phyloP scores from a whole-genome alignment of 2,329 filamentous ascomycete species.

The Corinectria fuckeliana region DNA sequence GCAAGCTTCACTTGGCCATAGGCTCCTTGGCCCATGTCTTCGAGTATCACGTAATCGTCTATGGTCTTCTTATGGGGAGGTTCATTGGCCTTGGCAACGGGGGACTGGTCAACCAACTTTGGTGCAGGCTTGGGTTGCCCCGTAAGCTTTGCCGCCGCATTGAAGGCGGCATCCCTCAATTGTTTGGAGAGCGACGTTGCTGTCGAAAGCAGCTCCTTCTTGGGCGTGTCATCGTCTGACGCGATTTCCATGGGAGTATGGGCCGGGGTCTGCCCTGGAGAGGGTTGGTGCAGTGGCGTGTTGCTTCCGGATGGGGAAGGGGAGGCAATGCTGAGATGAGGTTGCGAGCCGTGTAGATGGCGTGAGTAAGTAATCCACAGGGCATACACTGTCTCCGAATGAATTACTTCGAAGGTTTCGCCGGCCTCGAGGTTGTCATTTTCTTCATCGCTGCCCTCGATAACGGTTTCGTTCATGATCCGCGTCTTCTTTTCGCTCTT shows the following conservation, averaged over 20 bases:
- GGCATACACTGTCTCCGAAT: slow-evolving; percentile 86
- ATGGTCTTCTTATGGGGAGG: slow-evolving; percentile 77
- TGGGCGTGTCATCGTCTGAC: slow-evolving; percentile 57
- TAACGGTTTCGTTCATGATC: slow-evolving; percentile 68
- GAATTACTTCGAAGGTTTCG: slow-evolving; percentile 55
- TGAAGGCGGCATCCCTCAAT: slow-evolving; percentile 62
- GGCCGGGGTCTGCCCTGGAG: slow-evolving; percentile 72
- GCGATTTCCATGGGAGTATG: slow-evolving; percentile 63
- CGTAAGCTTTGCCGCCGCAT: slow-evolving; percentile 60
- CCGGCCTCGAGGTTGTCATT: slow-evolving; percentile 48
- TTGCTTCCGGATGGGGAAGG: slow-evolving; percentile 67
- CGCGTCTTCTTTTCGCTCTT: slow-evolving; percentile 78
- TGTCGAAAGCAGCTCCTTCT: slow-evolving; percentile 49
- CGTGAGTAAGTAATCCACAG: slow-evolving; percentile 97
- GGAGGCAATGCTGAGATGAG: slow-evolving; percentile 64
- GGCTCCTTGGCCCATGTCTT: slow-evolving; percentile 98
- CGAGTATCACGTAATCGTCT: slow-evolving; percentile 86
- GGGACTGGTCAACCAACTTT: slow-evolving; percentile 42
- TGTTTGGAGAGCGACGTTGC: slow-evolving; percentile 61
- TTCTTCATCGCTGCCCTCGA: slow-evolving; percentile 65
- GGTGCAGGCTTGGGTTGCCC: slow-evolving; percentile 46
- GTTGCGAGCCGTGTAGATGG: slow-evolving; percentile 80
- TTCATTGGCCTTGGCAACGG: slow-evolving; percentile 46
- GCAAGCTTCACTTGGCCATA: slow-evolving; percentile 98
- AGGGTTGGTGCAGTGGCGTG: slow-evolving; percentile 80